Base-by-base conservation (phyloP, 352 stramenopile species). In the Globisporangium megalacanthum region DNA sequence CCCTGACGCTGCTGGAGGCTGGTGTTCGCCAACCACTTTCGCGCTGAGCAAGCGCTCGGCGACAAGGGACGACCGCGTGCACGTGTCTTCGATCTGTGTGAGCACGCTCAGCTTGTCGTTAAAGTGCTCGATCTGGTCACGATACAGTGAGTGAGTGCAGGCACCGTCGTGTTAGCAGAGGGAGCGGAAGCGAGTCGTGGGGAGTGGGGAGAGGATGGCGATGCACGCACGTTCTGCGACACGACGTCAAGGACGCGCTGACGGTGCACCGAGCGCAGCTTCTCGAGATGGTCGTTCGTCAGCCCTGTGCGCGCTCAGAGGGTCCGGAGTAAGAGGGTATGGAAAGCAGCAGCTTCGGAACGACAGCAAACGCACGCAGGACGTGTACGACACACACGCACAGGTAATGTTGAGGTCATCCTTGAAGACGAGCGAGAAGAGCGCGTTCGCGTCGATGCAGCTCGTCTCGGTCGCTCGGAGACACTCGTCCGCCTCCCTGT, bases 371-470 rank as follows among this genome's bases (percentile, higher is more conserved):
- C 25, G 25, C 25, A 29, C 25, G 1, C 25, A 29, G 25, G 25
- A 29, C 25, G 25, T 29, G 25, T 29, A 29, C 25, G 25, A 4
- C 25, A 29, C 17, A 22, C 7, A 60, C 73, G 20, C 75, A 92
- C 83, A 90, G 45, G 77, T 65, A 45, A 92, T 88, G 55, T 86
- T 86, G 33, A 92, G 67, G 52, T 92, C 83, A 35, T 89, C 83
- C 44, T 88, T 89, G 56, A 92, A 87, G 15, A 84, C 75, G 44
- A 82, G 67, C 0, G 80, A 82, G 58, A 92, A 92, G 17, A 92
- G 56, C 25, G 62, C 68, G 53, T 92, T 81, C 1, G 77, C 79
- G 57, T 92, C 79, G 47, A 92, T 86, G 42, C 75, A 86, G 46
- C 67, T 79, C 15, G 70, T 64, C 49, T 91, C 83, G 14, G 68